Base-by-base conservation (phyloP, 495 filamentous ascomycete genomes). In the Hypoxylon perforatum region DNA sequence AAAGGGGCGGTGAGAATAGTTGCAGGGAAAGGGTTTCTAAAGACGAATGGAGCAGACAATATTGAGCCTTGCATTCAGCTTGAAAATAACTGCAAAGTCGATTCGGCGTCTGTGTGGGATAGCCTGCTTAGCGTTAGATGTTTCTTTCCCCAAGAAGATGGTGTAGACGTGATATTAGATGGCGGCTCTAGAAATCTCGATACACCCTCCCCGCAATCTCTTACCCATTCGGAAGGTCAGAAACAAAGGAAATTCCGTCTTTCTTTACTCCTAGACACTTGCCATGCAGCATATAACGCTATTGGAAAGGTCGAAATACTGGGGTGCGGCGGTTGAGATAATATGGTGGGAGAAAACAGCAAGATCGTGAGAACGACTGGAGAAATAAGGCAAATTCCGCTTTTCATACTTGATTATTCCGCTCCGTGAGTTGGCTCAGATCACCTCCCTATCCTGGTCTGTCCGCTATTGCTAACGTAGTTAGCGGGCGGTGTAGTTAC, bases 381-480 rank as follows among this genome's bases (percentile, higher is more conserved):
- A 19, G 14, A 39, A 28, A 19, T 2, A 55, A n/a, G n/a, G 28
- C 9, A 10, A n/a, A 49, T 56, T 11, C 39, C 4, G 11, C 23
- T 52, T 49, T n/a, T 36, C 14, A 61, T 15, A 50, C 30, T 17
- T 15, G n/a, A 15, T n/a, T 8, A 17, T n/a, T 23, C 52, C n/a
- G 23, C n/a, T 45, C 17, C 11, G 12, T 17, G 38, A 22, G 39
- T 33, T 25, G 17, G 44, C 39, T 49, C 36, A 65, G 55, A 60
- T 59, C 55, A 65, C 38, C 55, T 60, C 62, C 62, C 46, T 30
- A 41, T 59, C 42, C 19, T 42, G 36, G 42, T 38, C 42, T 6
- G 11, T 42, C n/a, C 35, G 15, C 22, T 50, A 42, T 48, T 39
- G 45, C 17, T 15, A 36, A 50, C 7, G 30, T 48, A 39, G 48